Conservation (phyloP, 768 basidiomycete genomes). For the Pisolithus tinctorius region DNA sequence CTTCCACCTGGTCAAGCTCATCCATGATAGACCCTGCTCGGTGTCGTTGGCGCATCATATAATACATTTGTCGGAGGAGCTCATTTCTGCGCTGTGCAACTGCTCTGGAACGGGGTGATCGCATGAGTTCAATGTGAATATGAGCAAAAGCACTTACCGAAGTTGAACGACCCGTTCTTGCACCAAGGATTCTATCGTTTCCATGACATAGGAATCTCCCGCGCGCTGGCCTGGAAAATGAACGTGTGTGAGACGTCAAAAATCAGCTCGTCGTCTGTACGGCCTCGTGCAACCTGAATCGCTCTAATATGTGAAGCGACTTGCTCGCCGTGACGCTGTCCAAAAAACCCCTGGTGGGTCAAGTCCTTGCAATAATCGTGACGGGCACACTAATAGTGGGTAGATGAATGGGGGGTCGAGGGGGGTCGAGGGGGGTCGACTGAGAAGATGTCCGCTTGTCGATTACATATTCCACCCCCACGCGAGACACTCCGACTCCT, state of each 20-base stretch:
- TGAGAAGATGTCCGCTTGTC: neutral
- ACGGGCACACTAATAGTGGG: neutral
- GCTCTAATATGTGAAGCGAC: no score
- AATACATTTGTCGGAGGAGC: conserved; percentile 65
- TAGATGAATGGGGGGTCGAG: no score
- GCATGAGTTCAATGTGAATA: neutral
- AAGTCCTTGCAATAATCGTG: no score
- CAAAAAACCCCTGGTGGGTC: no score
- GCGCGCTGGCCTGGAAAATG: neutral
- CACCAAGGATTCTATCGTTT: conserved; percentile 29
- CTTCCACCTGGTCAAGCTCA: conserved; percentile 30
- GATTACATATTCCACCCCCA: neutral
- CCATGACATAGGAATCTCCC: conserved; percentile 15
- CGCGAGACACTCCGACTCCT: neutral
- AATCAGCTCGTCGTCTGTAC: neutral
- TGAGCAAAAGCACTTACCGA: conserved; percentile 17
- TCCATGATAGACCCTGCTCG: conserved; percentile 34
- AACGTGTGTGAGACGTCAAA: neutral
- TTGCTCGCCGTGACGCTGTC: no score
- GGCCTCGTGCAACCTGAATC: neutral
- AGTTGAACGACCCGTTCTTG: conserved; percentile 30
- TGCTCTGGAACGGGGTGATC: conserved; percentile 32
- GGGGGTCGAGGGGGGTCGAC: neutral
- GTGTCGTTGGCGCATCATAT: conserved; percentile 51
- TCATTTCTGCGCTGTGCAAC: conserved; percentile 63